Percentiles rank a stretch among this genome's conserved stretches.
These are phyloP conservation scores for Fistulinella staudtii DNA, from an alignment of 1,284 basidiomycete genomes.

Conservation along the genomic window DNA sequence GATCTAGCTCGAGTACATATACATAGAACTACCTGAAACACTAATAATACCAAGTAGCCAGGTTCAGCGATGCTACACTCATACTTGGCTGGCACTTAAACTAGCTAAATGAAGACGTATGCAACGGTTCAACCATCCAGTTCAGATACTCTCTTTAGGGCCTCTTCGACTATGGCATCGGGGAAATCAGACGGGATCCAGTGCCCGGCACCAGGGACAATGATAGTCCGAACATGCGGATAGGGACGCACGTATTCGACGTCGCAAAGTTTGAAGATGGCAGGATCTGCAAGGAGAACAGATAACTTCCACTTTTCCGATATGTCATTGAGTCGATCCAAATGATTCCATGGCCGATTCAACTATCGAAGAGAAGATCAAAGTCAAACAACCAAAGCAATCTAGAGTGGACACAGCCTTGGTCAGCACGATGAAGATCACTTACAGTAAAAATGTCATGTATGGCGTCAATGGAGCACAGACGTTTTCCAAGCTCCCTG, in stretches of 20 bases:
- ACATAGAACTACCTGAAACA: no score
- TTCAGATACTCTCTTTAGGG: constrained; percentile 16
- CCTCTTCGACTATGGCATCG: constrained; percentile 20
- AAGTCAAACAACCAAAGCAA: neutral
- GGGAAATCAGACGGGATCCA: constrained; percentile 28
- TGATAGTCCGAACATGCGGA: constrained; percentile 15
- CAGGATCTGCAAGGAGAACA: constrained; percentile 20
- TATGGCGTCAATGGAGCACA: constrained; percentile 12
- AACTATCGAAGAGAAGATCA: neutral
- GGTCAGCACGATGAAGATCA: neutral
- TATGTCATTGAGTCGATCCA: constrained; percentile 6
- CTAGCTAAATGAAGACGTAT: no score
- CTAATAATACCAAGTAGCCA: no score
- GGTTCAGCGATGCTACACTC: no score
- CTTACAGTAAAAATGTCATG: constrained; percentile 13
- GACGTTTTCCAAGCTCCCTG: constrained; percentile 14
- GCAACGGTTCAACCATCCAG: no score
- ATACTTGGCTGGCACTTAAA: no score
- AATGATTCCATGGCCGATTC: constrained; percentile 21
- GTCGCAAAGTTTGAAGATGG: neutral
- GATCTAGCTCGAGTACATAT: no score
- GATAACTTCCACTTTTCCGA: constrained; percentile 17
- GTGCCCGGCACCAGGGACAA: constrained; percentile 18
- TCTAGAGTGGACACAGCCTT: no score
- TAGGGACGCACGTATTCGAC: constrained; percentile 12